Evolutionary conservation across 768 basidiomycete species (phyloP), one percentile per base, ranked within the genome.

Genomic region (Mycena floridula): DNA sequence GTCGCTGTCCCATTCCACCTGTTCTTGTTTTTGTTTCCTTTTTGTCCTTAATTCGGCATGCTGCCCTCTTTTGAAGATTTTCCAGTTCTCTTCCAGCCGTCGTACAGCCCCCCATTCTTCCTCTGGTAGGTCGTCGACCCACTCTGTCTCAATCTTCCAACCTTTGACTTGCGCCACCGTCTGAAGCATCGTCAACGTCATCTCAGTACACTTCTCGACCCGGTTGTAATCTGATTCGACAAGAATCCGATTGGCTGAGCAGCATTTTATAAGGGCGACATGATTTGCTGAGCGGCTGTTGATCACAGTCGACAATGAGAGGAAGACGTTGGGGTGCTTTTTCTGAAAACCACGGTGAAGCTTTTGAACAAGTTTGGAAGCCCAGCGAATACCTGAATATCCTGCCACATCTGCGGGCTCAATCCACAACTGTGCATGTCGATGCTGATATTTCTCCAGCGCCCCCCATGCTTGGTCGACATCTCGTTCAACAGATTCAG

Each of bases 381-480:
- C 12, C 37, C 18, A 37, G 30, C 37, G 57, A 74, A 42, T 65
- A 82, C 91, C 78, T 93, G 83, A 36, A 95, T 73, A 39, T 74
- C 72, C 44, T 61, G 65, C 81, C 88, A 89, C 27, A 75, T 80
- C 56, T 94, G 77, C 6, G 81, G 69, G 48, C 85, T 90, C 51
- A 93, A 64, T 0, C 90, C 89, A 56, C 91, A 97, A 37, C 86
- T 89, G 60, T 99, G 95, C 53, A 99, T 61, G 59, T 95, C 92
- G 38, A 97, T 63, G 54, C 82, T 94, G 57, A 96, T 81, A 16
- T 57, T 59, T 40, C 66, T 62, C 76, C 85, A 93, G 20, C 60
- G 64, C 7, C 66, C 59, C 5, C 79, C 76, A 44, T 86, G 70
- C 56, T 72, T 77, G 50, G 69, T 61, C 40, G 72, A 63, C 72